These are phyloP conservation scores for Exutisphaerella laricina DNA, from an alignment of 2,329 filamentous ascomycete species.

Conservation along the genomic window DNA sequence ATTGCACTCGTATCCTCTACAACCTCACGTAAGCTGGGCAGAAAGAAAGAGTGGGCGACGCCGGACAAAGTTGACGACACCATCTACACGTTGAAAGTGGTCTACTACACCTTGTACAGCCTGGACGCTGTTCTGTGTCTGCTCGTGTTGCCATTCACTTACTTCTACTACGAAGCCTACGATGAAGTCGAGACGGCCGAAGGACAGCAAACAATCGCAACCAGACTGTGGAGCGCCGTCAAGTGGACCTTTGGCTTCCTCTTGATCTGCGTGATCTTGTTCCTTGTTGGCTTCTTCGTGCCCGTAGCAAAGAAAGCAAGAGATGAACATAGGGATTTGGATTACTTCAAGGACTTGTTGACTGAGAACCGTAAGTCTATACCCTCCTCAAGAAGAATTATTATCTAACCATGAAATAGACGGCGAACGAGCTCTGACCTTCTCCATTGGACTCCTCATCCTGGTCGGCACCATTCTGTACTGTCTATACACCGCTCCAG, in stretches of 20 bases:
- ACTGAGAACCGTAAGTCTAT: conserved; percentile 64
- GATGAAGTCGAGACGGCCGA: conserved; percentile 83
- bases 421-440: conserved; percentile 86
- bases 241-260: conserved; percentile 90
- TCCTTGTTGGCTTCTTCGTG: conserved; percentile 90
- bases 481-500: conserved; percentile 79
- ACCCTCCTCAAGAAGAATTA: no score
- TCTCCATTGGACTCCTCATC: conserved; percentile 81
- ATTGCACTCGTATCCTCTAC: conserved; percentile 92
- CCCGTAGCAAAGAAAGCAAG: conserved; percentile 64
- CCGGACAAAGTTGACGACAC: conserved; percentile 73
- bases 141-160: conserved; percentile 86
- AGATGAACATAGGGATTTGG: conserved; percentile 68
- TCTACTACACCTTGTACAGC: conserved; percentile 91
- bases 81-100: conserved; percentile 70
- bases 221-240: conserved; percentile 72
- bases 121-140: conserved; percentile 86
- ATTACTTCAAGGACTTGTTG: conserved; percentile 84
- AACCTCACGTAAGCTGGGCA: conserved; percentile 64
- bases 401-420: conserved; percentile 45
- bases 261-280: conserved; percentile 70
- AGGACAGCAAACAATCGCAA: conserved; percentile 63
- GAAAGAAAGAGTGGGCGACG: conserved; percentile 92
- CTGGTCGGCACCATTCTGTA: conserved; percentile 83
- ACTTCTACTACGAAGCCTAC: conserved; percentile 98